Percentiles rank a stretch among this genome's conserved stretches.
phyloP scores from a whole-genome alignment of 345 rosid species.

The Boechera stricta region DNA sequence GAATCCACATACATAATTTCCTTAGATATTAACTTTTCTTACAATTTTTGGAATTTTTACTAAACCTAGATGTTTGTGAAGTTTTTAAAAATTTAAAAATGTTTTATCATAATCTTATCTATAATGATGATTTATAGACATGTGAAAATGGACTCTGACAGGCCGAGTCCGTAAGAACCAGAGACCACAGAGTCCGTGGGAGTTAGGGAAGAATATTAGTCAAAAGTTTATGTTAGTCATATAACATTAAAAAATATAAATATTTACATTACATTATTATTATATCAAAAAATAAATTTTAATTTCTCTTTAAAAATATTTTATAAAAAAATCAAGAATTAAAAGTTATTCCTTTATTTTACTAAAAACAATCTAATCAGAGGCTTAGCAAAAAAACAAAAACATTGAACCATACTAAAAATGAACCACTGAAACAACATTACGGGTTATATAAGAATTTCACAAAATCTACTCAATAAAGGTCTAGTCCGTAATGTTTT shows the following conservation, averaged over 20 bases:
- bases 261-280: too few relatives aligned
- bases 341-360: too few relatives aligned
- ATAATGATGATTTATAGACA: slow-evolving; percentile 27
- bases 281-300: too few relatives aligned
- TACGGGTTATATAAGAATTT: neutral
- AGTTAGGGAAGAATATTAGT: slow-evolving; percentile 38
- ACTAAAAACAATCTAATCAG: neutral
- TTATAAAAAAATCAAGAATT: too few relatives aligned
- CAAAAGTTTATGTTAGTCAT: neutral
- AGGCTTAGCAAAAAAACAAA: neutral
- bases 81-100: neutral
- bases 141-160: slow-evolving; percentile 33
- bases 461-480: neutral
- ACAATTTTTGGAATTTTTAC: too few relatives aligned
- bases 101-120: neutral
- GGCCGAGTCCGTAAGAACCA: slow-evolving; percentile 12
- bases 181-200: slow-evolving; percentile 18
- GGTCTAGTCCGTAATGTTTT: neutral
- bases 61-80: neutral
- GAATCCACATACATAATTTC: too few relatives aligned
- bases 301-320: too few relatives aligned
- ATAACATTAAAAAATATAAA: too few relatives aligned
- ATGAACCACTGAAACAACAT: neutral
- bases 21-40: too few relatives aligned
- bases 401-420: neutral